phyloP scores from a whole-genome alignment of 805 yeast species.

The Osmozyma mogii region DNA sequence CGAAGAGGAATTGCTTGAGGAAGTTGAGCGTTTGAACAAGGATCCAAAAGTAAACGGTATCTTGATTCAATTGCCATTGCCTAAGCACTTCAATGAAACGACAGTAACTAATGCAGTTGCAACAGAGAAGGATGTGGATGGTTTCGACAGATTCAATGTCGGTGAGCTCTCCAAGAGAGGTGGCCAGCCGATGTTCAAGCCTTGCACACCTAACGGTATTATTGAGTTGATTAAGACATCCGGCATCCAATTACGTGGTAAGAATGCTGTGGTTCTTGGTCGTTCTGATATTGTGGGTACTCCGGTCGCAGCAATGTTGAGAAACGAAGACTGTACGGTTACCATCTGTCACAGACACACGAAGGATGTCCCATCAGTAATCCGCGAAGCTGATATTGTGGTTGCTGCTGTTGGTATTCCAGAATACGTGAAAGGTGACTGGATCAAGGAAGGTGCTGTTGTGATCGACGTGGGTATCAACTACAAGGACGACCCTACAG shows the following conservation, averaged over 20 bases:
- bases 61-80: constrained; percentile 85
- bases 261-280: constrained; percentile 85
- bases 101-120: constrained; percentile 73
- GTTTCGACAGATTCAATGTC: constrained; percentile 80
- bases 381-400: constrained; percentile 73
- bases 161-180: constrained; percentile 87
- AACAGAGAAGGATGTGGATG: constrained; percentile 88
- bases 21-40: constrained; percentile 57
- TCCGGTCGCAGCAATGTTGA: constrained; percentile 81
- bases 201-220: constrained; percentile 95
- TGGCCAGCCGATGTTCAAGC: constrained; percentile 75
- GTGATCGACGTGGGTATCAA: constrained; percentile 95
- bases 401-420: constrained; percentile 91
- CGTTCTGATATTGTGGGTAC: constrained; percentile 95
- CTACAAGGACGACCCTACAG: constrained; percentile 66
- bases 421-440: constrained; percentile 74
- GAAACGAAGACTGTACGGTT: constrained; percentile 78
- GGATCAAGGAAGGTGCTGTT: constrained; percentile 78
- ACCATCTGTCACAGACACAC: constrained; percentile 79
- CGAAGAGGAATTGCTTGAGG: constrained; percentile 52
- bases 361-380: constrained; percentile 44
- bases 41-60: constrained; percentile 80
- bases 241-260: constrained; percentile 63
- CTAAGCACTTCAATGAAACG: constrained; percentile 71
- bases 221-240: constrained; percentile 70